phyloP scores from a whole-genome alignment of 2,329 filamentous ascomycete genomes.

The Colletotrichum nymphaeae region DNA sequence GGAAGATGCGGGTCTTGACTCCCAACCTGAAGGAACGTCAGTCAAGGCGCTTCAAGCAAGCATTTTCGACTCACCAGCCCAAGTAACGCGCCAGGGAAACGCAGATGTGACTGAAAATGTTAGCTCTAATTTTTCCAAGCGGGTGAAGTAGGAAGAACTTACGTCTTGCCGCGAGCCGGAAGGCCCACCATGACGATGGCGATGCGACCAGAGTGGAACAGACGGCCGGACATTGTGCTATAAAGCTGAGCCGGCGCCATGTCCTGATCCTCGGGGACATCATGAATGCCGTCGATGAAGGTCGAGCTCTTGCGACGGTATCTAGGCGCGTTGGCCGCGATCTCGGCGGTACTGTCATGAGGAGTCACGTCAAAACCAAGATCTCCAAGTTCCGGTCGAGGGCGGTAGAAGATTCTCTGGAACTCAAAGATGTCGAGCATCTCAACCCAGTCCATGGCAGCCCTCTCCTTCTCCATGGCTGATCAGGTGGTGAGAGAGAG shows the following conservation, averaged over 20 bases:
- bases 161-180: slow-evolving; percentile 95
- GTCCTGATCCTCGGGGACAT: slow-evolving; percentile 82
- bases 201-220: slow-evolving; percentile 97
- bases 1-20: slow-evolving; percentile 98
- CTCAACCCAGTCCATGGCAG: neutral
- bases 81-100: slow-evolving; percentile 95
- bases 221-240: slow-evolving; percentile 95
- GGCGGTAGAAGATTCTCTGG: neutral
- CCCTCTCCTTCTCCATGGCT: neutral
- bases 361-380: slow-evolving; percentile 41
- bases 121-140: neutral
- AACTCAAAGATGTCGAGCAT: neutral
- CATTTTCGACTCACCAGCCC: slow-evolving; percentile 72
- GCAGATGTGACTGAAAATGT: slow-evolving; percentile 79
- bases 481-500: neutral
- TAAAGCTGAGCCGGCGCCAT: slow-evolving; percentile 97
- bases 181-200: slow-evolving; percentile 97
- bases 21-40: slow-evolving; percentile 73
- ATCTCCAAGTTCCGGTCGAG: slow-evolving; percentile 36
- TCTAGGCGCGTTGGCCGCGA: slow-evolving; percentile 88
- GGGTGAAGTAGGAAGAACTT: slow-evolving; percentile 46
- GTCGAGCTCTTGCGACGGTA: slow-evolving; percentile 95
- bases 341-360: slow-evolving; percentile 80
- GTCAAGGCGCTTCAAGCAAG: slow-evolving; percentile 33
- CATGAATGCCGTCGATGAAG: slow-evolving; percentile 97